Base-by-base conservation (phyloP, 306 rosid genomes). In the Fragaria ananassa region DNA sequence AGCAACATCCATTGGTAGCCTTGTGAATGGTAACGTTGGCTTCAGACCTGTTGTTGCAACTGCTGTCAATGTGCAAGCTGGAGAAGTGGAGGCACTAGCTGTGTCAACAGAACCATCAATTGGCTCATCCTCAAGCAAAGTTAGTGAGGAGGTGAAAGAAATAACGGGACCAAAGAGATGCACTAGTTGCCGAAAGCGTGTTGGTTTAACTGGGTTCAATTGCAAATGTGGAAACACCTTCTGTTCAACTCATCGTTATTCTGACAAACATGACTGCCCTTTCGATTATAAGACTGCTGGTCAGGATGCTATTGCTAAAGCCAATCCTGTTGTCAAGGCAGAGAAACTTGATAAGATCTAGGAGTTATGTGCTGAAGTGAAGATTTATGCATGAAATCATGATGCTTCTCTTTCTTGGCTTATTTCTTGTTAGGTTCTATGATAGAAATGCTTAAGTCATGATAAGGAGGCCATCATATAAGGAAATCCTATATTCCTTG, bases 321-420 rank as follows among this genome's bases (percentile, higher is more conserved):
- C 94, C 85, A 91, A 91, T 74, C 97, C 95, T 44, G 77, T 89
- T 9, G 83, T 89, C 69, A 91, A 86, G 90, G 95, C 93, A 50
- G 93, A 88, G 56, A 91, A 91, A 81, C 88, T 91, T 49, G 97
- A 91, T 69, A 91, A 91, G 76, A 87, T 91, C 74, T 91, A 87
- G 88, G 73, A 12, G 56, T 63, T 61, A n/a, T 76, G 79, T 4
- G 71, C 27, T 19, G 74, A 71, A 75, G 70, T 39, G 79, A 71
- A 75, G 80, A 56, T 69, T 44, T 74, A 74, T 81, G 75, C 75
- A 29, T 68, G 67, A 75, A 68, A 85, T 74, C 53, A 80, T 70
- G 77, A 79, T 68, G 75, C 85, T 75, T 78, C 76, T 49, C 69
- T 72, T 56, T 84, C 56, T 78, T 67, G 76, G 76, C 81, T 78